A percentile compares a stretch with the other conserved stretches of the same genome.
phyloP scores from a whole-genome alignment of 768 basidiomycete genomes.

The Tulasnella sp. region DNA sequence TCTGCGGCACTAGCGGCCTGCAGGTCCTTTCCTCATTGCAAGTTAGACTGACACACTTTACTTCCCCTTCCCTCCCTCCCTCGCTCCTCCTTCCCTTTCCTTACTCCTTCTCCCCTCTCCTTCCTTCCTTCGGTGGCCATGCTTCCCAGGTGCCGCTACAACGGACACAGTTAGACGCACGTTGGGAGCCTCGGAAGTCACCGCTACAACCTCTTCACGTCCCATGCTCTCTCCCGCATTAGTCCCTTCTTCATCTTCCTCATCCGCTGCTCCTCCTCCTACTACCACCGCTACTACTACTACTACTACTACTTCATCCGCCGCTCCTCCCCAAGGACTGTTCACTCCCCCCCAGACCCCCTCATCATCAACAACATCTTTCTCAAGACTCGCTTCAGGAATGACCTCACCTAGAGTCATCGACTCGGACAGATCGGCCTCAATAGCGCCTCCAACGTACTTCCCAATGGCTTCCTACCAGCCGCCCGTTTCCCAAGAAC shows the following conservation, averaged over 20 bases:
- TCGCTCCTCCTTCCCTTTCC: neutral
- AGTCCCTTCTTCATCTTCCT: neutral
- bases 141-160: conserved; percentile 11
- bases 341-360: conserved; percentile 28
- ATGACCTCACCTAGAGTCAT: conserved; percentile 12
- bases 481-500: neutral
- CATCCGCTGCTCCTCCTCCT: neutral
- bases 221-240: conserved; percentile 13
- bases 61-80: neutral
- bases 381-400: neutral
- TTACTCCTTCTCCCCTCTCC: neutral
- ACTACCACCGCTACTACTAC: neutral
- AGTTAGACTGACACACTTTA: conserved; percentile 13
- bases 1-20: conserved; percentile 12
- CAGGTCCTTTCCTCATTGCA: neutral
- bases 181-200: conserved; percentile 21
- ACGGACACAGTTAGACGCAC: conserved; percentile 26
- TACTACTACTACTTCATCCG: neutral
- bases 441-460: conserved; percentile 20
- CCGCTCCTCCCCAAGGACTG: conserved; percentile 9
- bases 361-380: neutral
- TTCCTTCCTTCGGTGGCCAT: conserved; percentile 10
- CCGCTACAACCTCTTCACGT: conserved; percentile 26
- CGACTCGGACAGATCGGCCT: neutral
- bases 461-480: conserved; percentile 24